Evolutionary conservation across 1,139 yeast genomes (phyloP).

Genomic region (Taphrina flavorubra): DNA sequence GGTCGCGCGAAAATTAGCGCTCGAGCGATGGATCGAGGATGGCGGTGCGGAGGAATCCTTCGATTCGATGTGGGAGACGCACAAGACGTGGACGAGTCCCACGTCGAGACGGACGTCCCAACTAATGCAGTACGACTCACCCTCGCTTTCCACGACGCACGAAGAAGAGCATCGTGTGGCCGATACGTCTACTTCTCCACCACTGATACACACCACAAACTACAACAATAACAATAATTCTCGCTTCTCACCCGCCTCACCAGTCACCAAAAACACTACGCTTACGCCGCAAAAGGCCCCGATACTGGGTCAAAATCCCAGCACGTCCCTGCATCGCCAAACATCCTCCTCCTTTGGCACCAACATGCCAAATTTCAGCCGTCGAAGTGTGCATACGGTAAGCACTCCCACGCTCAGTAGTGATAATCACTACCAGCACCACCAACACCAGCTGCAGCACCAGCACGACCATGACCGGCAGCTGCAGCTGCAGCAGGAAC

Average conservation of each 20-base stretch:
- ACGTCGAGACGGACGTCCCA: conserved; percentile 3
- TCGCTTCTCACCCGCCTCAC: not conserved
- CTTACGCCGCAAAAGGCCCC: conserved; percentile 2
- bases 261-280: too few relatives aligned
- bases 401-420: not conserved
- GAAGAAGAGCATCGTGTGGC: not conserved
- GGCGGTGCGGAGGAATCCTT: conserved; percentile 23
- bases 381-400: conserved; percentile 7
- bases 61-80: conserved; percentile 15
- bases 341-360: conserved; percentile 8
- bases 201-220: not conserved
- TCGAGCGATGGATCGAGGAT: conserved; percentile 20
- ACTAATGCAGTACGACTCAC: not conserved
- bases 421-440: too few relatives aligned
- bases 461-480: too few relatives aligned
- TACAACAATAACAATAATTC: not conserved
- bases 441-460: too few relatives aligned
- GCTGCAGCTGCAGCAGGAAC: not conserved
- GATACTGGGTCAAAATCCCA: conserved; percentile 14
- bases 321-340: not conserved
- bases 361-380: conserved; percentile 20
- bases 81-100: conserved; percentile 21
- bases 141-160: not conserved
- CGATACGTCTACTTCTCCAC: not conserved
- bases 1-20: conserved; percentile 36